phyloP scores from a whole-genome alignment of 345 rosid genomes.

The Hypericum androsaemum region DNA sequence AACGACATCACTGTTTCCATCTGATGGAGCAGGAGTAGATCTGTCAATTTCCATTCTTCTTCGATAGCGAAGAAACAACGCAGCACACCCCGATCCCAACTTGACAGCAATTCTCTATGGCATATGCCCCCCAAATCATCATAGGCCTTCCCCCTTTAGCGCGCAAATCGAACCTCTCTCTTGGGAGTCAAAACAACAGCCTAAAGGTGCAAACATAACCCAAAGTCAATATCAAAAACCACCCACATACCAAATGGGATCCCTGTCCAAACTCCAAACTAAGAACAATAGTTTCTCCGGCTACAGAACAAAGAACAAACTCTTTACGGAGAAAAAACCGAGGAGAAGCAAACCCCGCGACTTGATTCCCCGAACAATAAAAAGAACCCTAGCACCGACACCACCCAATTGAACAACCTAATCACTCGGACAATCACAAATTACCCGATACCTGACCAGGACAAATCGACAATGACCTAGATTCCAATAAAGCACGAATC shows the following conservation, averaged over 20 bases:
- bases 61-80: constrained; percentile 26
- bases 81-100: constrained; percentile 48
- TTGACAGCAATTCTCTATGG: constrained; percentile 31
- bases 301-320: too few species aligned
- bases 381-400: too few species aligned
- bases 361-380: too few species aligned
- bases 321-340: too few species aligned
- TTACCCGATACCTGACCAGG: too few species aligned
- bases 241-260: neutral
- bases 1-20: constrained; percentile 37
- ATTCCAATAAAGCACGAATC: too few species aligned
- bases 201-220: constrained; percentile 12
- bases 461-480: too few species aligned
- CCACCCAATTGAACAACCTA: too few species aligned
- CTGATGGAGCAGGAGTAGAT: constrained; percentile 43
- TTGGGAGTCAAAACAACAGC: constrained; percentile 16
- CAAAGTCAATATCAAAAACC: neutral
- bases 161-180: constrained; percentile 12
- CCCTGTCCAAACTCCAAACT: too few species aligned
- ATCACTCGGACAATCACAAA: too few species aligned
- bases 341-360: too few species aligned
- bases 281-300: too few species aligned
- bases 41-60: constrained; percentile 69
- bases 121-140: constrained; percentile 45
- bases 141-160: constrained; percentile 20